Conservation (phyloP, 2,329 filamentous ascomycete species). For the Penicillium sp. region DNA sequence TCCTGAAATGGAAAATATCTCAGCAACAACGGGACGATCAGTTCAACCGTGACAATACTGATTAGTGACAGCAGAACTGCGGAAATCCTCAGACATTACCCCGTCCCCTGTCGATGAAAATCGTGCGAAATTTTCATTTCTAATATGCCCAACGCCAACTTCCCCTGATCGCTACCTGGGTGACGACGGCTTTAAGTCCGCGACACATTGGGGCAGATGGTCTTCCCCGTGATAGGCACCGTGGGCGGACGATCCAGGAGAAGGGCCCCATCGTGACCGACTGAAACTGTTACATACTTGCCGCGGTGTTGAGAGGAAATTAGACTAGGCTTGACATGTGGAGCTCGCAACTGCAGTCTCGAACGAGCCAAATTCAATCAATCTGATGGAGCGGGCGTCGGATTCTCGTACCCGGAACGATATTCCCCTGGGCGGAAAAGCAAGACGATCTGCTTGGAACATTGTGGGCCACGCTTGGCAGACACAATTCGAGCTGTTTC, state of each 20-base stretch:
- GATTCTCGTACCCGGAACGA: neutral
- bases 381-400: slow-evolving; percentile 8
- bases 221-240: neutral
- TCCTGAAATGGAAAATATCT: neutral
- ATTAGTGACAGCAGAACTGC: neutral
- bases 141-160: neutral
- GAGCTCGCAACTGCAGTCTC: slow-evolving; percentile 8
- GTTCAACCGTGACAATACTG: neutral
- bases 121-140: neutral
- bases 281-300: neutral
- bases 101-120: neutral
- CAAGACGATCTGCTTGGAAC: neutral
- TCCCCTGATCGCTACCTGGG: neutral
- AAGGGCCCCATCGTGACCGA: neutral
- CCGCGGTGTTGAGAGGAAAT: slow-evolving; percentile 6
- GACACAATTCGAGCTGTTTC: neutral
- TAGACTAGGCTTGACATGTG: slow-evolving; percentile 16
- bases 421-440: neutral
- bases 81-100: neutral
- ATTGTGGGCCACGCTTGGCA: neutral
- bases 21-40: slow-evolving; percentile 9
- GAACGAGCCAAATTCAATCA: slow-evolving; percentile 16
- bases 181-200: neutral
- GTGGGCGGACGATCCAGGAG: neutral
- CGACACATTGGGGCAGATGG: neutral